Base-by-base conservation (phyloP, 2,329 filamentous ascomycete species). In the Aspergillus calidoustus region DNA sequence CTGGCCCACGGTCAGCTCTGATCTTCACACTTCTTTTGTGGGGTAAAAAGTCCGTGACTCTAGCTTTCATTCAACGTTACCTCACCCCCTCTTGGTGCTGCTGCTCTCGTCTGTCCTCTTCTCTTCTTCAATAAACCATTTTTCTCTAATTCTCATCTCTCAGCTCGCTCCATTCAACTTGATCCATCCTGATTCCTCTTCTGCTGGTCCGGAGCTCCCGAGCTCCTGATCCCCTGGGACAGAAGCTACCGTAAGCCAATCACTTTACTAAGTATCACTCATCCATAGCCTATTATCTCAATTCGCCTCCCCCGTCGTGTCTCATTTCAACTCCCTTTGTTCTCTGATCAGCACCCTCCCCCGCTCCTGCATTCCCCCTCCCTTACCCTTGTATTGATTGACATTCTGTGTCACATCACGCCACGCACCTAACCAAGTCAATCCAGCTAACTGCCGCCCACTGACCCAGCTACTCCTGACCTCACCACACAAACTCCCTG, bases 1-100 rank as follows among this genome's bases (percentile, higher is more conserved):
- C 53, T 65, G 62, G 66, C 62, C 62, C 63, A 64, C 68, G 68
- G 68, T 71, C 62, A 70, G 49, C 59, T 54, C 56, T 57, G 51
- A 54, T 48, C 54, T 60, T 41, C 23, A 19, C n/a, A 49, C 25
- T 44, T 57, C 59, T 57, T 59, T 57, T 62, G 60, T 66, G 64
- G 65, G 68, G 61, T 60, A 62, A 60, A 61, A 67, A 64, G 59
- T 62, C 31, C 22, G 30, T 55, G 53, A 56, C 38, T 52, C 41
- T 25, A 49, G 30, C 46, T 50, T 56, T 34, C 34, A 41, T 41
- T 41, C 34, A 41, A 41, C 11, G 34, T 41, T 41, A 41, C 34
- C 34, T 41, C 34, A 15, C 34, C 34, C 34, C 34, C 34, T 41
- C 34, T 38, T 46, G 54, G 43, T 46, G 19, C 41, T 51, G 49